phyloP scores from a whole-genome alignment of 176 grass and related monocot genomes.

The Alloteropsis semialata region DNA sequence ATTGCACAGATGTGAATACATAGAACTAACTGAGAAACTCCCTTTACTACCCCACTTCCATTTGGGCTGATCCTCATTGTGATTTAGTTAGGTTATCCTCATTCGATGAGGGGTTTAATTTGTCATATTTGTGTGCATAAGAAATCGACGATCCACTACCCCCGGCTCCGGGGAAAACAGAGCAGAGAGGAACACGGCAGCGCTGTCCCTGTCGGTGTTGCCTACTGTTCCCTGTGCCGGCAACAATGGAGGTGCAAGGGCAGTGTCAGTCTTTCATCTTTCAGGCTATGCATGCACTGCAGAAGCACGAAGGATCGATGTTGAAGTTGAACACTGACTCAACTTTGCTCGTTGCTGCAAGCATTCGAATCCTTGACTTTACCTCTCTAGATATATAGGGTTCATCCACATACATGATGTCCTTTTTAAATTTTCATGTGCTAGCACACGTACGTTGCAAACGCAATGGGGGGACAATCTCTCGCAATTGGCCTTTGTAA shows the following conservation, averaged over 20 bases:
- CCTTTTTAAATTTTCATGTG: neutral
- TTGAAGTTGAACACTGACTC: too few relatives aligned
- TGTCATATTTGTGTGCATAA: too few relatives aligned
- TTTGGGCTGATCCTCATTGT: too few relatives aligned
- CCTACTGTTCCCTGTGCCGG: conserved; percentile 9
- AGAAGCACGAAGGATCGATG: neutral
- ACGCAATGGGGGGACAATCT: neutral
- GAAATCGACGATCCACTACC: conserved; percentile 3
- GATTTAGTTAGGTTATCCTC: too few relatives aligned
- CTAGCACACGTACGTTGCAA: neutral
- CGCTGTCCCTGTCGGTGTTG: neutral
- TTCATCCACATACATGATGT: neutral
- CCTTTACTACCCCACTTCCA: too few relatives aligned
- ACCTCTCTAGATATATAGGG: neutral
- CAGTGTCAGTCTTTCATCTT: neutral
- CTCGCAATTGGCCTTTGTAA: neutral
- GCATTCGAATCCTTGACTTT: neutral
- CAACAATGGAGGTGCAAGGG: neutral
- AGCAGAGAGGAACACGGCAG: neutral
- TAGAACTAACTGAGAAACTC: too few relatives aligned
- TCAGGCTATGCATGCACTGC: neutral
- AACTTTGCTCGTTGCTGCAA: too few relatives aligned
- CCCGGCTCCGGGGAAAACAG: neutral
- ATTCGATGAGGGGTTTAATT: too few relatives aligned
- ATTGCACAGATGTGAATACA: too few relatives aligned